Evolutionary conservation across 2,329 filamentous ascomycete species (phyloP).

Genomic region (Hypoxylon sp.): DNA sequence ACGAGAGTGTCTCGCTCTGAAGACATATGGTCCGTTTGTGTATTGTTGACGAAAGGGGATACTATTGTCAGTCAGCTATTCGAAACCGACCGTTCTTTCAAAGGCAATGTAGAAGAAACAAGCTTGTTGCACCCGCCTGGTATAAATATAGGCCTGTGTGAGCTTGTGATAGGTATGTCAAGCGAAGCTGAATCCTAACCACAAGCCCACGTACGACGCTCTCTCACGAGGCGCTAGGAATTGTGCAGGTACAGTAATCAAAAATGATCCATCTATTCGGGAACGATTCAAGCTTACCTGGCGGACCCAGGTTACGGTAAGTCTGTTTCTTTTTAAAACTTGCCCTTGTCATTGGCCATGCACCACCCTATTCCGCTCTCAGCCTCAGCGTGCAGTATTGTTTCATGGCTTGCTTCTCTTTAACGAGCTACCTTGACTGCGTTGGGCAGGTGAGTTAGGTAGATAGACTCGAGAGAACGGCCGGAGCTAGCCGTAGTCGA

Average conservation of each 20-base stretch:
- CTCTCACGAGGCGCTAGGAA: background rate
- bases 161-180: too few relatives aligned
- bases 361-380: constrained; percentile 22
- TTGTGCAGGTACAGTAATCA: constrained; percentile 17
- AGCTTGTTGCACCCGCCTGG: constrained; percentile 1
- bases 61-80: background rate
- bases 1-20: constrained; percentile 12
- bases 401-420: constrained; percentile 31
- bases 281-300: constrained; percentile 21
- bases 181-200: background rate
- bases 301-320: constrained; percentile 15
- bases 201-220: background rate
- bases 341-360: constrained; percentile 26
- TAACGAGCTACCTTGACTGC: constrained; percentile 17
- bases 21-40: background rate
- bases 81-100: too few relatives aligned
- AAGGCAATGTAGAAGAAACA: too few relatives aligned
- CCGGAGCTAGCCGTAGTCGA: background rate
- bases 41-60: background rate
- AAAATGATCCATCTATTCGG: constrained; percentile 15
- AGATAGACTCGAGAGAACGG: background rate
- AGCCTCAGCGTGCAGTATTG: constrained; percentile 31
- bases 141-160: constrained; percentile 33
- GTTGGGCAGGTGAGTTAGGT: constrained; percentile 14
- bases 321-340: constrained; percentile 30